Evolutionary conservation across 805 yeast genomes (phyloP).

Genomic region (Ogataea saltuana): DNA sequence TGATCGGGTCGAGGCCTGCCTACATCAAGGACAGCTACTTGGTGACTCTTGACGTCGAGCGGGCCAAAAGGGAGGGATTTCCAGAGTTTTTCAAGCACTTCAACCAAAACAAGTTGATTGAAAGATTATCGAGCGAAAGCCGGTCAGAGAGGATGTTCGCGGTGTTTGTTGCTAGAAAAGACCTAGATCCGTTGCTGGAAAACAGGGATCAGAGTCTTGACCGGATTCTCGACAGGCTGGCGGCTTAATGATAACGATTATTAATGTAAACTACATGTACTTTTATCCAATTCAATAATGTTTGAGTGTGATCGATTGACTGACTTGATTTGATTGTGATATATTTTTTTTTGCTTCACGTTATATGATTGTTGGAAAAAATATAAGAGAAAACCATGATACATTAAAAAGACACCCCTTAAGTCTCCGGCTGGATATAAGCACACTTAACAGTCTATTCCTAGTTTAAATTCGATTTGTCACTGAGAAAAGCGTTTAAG

Average conservation of each 20-base stretch:
- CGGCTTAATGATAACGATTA: conserved; percentile 10
- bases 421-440: conserved; percentile 7
- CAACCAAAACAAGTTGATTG: conserved; percentile 19
- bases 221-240: conserved; percentile 20
- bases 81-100: conserved; percentile 25
- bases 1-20: conserved; percentile 48
- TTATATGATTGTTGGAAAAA: conserved; percentile 20
- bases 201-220: conserved; percentile 15
- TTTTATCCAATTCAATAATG: too few species aligned
- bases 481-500: conserved; percentile 46
- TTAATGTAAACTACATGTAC: conserved; percentile 12
- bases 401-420: conserved; percentile 18
- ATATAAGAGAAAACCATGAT: conserved; percentile 17
- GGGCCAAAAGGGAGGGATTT: conserved; percentile 13
- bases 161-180: conserved; percentile 32
- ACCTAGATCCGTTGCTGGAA: conserved; percentile 16
- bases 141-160: conserved; percentile 27
- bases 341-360: conserved; percentile 18
- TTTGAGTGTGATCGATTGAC: conserved; percentile 9
- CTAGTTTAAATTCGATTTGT: conserved; percentile 20
- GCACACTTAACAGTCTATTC: conserved; percentile 14
- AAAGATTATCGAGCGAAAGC: conserved; percentile 12
- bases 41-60: conserved; percentile 33
- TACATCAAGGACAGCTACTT: conserved; percentile 67
- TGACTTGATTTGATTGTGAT: too few species aligned